These are phyloP conservation scores for Cymbopogon citratus DNA, from an alignment of 176 grass and related monocot species.

Conservation along the genomic window DNA sequence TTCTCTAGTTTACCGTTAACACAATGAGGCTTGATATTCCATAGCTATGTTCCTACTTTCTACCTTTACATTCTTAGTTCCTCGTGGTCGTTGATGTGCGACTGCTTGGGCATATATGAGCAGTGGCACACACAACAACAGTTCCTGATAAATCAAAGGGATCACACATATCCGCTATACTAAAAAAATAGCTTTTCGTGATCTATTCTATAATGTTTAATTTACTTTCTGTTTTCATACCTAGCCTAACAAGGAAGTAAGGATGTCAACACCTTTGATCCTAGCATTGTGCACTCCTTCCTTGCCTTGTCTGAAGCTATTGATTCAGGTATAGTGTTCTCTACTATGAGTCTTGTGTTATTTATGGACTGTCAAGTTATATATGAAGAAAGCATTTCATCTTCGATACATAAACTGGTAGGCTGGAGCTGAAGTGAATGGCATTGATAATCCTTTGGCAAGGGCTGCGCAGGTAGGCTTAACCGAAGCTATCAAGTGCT, in stretches of 20 bases:
- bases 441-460: neutral
- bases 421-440: constrained; percentile 32
- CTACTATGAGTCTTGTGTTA: neutral
- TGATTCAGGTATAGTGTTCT: constrained; percentile 24
- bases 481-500: constrained; percentile 24
- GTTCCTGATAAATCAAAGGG: neutral
- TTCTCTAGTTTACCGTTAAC: neutral
- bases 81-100: neutral
- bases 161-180: neutral
- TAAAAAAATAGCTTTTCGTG: neutral
- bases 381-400: neutral
- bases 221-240: neutral
- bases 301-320: constrained; percentile 24
- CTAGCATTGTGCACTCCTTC: neutral
- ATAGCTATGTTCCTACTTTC: neutral
- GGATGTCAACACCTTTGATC: neutral
- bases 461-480: neutral
- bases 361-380: neutral
- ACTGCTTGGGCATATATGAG: neutral
- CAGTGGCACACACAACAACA: neutral
- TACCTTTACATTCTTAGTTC: neutral
- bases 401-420: constrained; percentile 3
- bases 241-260: neutral
- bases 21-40: neutral
- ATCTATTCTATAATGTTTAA: neutral